Evolutionary conservation across 305 asterid genomes (phyloP).

Genomic region (Caryopteris hybrid): DNA sequence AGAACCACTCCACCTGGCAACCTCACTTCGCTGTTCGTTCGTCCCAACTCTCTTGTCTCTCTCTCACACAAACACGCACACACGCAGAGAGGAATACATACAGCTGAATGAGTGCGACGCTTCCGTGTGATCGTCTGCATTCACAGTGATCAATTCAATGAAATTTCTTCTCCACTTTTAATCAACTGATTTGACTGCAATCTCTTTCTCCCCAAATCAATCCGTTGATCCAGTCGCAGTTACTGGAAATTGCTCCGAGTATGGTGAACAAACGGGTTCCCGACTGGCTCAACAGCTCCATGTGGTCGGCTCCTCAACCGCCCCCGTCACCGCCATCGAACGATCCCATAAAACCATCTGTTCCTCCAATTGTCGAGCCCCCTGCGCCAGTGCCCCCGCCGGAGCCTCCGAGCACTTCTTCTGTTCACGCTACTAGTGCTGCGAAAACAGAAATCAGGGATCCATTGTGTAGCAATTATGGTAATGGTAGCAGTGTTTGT

Average conservation of each 20-base stretch:
- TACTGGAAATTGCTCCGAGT: neutral
- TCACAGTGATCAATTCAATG: neutral
- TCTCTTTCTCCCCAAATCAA: neutral
- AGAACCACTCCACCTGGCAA: slow-evolving; percentile 22
- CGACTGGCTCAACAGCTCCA: slow-evolving; percentile 94
- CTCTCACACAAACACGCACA: neutral
- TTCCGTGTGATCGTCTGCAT: slow-evolving; percentile 7
- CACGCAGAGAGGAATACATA: neutral
- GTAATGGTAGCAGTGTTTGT: slow-evolving; percentile 25
- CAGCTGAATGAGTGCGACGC: slow-evolving; percentile 11
- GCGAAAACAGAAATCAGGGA: slow-evolving; percentile 49
- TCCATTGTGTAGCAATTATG: slow-evolving; percentile 47
- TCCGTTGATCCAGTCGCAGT: neutral
- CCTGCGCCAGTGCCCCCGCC: slow-evolving; percentile 40
- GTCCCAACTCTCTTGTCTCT: slow-evolving; percentile 2
- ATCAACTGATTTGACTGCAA: neutral
- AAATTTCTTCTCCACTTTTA: neutral
- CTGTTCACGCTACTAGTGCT: slow-evolving; percentile 13
- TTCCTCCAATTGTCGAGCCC: slow-evolving; percentile 29
- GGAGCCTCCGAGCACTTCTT: slow-evolving; percentile 29
- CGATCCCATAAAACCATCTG: slow-evolving; percentile 24
- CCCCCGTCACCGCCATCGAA: slow-evolving; percentile 31
- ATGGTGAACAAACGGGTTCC: slow-evolving; percentile 78
- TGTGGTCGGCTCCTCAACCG: slow-evolving; percentile 65
- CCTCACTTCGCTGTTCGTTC: slow-evolving; percentile 11